Evolutionary conservation across 1,284 basidiomycete genomes (phyloP), one percentile per base, ranked within the genome.

Genomic region (Athelia psychrophila): DNA sequence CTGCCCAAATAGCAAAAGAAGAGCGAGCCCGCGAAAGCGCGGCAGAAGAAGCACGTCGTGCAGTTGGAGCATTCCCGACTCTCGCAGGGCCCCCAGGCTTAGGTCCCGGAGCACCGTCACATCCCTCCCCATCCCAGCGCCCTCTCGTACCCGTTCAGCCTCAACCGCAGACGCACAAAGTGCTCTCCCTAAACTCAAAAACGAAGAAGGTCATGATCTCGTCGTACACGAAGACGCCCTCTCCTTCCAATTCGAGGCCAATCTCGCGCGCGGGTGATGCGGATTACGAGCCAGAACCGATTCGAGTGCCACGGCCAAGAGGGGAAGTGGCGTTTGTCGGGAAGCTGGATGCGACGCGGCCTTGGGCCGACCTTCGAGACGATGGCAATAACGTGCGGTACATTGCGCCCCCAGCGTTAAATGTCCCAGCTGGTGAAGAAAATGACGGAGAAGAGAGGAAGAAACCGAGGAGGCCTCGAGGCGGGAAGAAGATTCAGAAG

Each of bases 41-140:
- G 5, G 64, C 71, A 1, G 74, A 80, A 27, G 77, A 79, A 51
- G 78, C 76, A 0, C 72, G 75, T 13, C 64, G 66, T 12, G 77
- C 78, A 0, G 78, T 70, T 25, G 86, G 86, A 3, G 81, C 80
- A 0, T 88, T 89, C 62, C 86, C 87, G 13, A 69, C 73, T 15
- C 75, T 88, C 19, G 54, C 57, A 15, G 38, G 38, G 9, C 9
- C 16, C n/a, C 16, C n/a, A 18, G 38, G 16, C 5, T n/a, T n/a
- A 6, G 38, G 38, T 9, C 38, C 16, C 6, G 51, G 47, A 3
- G 27, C 48, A 19, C 45, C 52, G 20, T 44, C 49, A 40, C 49
- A 47, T 22, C 48, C 33, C 19, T 53, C 32, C 35, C 27, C 54
- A 3, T 49, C 57, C 19, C 59, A 5, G 51, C 54, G 9, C 35